A percentile compares a stretch with the other conserved stretches of the same genome.
Conservation (phyloP, 371 early-diverging fungal genomes). For the Paraphysoderma sedebokerense region DNA sequence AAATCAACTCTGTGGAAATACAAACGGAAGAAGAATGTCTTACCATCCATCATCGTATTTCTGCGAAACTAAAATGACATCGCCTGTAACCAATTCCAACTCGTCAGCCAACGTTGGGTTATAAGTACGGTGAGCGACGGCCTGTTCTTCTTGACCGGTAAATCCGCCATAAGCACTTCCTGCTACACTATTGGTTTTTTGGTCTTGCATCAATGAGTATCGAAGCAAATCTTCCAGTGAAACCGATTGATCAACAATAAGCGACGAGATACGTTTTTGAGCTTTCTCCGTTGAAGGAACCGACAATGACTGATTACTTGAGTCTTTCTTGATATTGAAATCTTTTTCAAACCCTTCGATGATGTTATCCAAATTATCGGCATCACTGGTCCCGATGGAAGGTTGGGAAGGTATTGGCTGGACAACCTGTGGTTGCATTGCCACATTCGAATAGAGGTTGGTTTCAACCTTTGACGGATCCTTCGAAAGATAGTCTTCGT, state of each 20-base stretch:
- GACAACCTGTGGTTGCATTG: background rate
- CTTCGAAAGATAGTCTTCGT: background rate
- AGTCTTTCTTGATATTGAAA: background rate
- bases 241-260: background rate
- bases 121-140: conserved; percentile 19
- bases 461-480: background rate
- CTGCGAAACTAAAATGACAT: conserved; percentile 35
- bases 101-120: conserved; percentile 47
- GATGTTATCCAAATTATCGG: background rate
- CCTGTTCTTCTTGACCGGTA: too few relatives aligned
- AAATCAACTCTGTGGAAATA: background rate
- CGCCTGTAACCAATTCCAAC: conserved; percentile 40
- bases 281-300: background rate
- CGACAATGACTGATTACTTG: too few relatives aligned
- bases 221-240: background rate
- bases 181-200: too few relatives aligned
- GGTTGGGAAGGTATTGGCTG: background rate
- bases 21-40: too few relatives aligned
- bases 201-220: background rate
- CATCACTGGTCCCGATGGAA: background rate
- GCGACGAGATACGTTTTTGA: background rate
- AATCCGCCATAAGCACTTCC: too few relatives aligned
- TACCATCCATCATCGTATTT: conserved; percentile 60
- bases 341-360: background rate
- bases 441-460: background rate